Evolutionary conservation across 2,329 filamentous ascomycete species (phyloP).

Genomic region (Ceratocystis cubensis): DNA sequence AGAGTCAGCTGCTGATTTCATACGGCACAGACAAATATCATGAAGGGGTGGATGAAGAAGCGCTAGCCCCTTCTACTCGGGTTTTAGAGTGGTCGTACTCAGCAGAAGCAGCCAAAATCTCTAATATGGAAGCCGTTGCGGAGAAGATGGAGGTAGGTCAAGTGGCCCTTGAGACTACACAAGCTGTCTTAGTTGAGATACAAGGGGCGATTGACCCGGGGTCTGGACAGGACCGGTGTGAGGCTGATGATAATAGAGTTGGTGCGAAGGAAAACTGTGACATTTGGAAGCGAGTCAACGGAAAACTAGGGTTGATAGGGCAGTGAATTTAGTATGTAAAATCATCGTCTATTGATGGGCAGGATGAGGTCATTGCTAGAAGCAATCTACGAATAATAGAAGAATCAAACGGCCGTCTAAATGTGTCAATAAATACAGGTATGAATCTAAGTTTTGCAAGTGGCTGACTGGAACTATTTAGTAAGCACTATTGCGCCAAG

Average conservation of each 20-base stretch:
- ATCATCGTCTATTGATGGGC: not conserved
- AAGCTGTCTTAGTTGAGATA: slow-evolving; percentile 38
- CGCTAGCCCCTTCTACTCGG: slow-evolving; percentile 27
- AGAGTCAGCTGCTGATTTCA: slow-evolving; percentile 47
- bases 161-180: slow-evolving; percentile 41
- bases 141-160: slow-evolving; percentile 49
- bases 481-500: slow-evolving; percentile 34
- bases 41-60: slow-evolving; percentile 20
- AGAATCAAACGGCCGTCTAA: not conserved
- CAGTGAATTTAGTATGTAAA: slow-evolving; percentile 24
- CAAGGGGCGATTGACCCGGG: slow-evolving; percentile 36
- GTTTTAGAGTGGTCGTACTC: slow-evolving; percentile 48
- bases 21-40: slow-evolving; percentile 34
- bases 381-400: not conserved
- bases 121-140: slow-evolving; percentile 44
- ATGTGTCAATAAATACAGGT: not conserved
- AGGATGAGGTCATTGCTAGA: not conserved
- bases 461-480: too few species aligned
- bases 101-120: slow-evolving; percentile 47
- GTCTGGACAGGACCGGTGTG: slow-evolving; percentile 24
- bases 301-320: slow-evolving; percentile 41
- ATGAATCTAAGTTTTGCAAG: too few species aligned
- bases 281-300: slow-evolving; percentile 41
- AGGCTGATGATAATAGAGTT: not conserved
- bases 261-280: slow-evolving; percentile 27